Conservation (phyloP, 108 stramenopile genomes). For the Skeletonema marinoi region DNA sequence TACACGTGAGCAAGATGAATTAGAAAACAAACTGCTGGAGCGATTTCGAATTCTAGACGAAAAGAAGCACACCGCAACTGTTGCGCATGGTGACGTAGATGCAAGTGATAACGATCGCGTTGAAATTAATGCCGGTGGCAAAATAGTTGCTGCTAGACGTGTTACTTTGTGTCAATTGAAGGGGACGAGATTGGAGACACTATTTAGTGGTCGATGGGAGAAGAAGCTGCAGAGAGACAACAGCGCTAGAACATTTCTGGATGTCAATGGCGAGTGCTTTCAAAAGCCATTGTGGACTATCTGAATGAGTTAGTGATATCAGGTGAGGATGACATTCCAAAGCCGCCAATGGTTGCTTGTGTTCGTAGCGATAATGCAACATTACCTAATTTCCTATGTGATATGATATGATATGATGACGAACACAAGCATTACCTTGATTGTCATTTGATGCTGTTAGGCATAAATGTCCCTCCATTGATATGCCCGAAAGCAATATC, state of each 20-base stretch:
- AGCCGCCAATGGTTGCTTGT: not conserved
- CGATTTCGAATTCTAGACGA: conserved; percentile 8
- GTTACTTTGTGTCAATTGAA: conserved; percentile 6
- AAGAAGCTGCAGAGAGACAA: conserved; percentile 9
- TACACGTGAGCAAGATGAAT: not conserved
- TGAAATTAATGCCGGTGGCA: conserved; percentile 10
- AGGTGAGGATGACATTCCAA: not conserved
- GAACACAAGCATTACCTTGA: not conserved
- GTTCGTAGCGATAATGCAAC: no score
- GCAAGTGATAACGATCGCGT: conserved; percentile 10
- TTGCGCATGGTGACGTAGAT: not conserved
- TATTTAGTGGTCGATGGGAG: conserved; percentile 29
- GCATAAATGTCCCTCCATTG: not conserved
- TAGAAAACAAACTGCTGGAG: conserved; percentile 1
- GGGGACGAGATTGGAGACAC: conserved; percentile 19
- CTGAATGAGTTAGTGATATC: conserved; percentile 14
- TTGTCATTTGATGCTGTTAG: not conserved
- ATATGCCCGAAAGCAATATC: not conserved
- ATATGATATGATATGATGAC: no score
- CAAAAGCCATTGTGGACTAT: conserved; percentile 7
- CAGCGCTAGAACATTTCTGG: conserved; percentile 19
- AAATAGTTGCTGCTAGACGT: conserved; percentile 5
- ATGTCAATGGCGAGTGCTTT: not conserved
- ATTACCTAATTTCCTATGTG: no score
- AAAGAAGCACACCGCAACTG: not conserved